Conservation (phyloP, 176 grass and related monocot species). For the Oropetium thomaeum region DNA sequence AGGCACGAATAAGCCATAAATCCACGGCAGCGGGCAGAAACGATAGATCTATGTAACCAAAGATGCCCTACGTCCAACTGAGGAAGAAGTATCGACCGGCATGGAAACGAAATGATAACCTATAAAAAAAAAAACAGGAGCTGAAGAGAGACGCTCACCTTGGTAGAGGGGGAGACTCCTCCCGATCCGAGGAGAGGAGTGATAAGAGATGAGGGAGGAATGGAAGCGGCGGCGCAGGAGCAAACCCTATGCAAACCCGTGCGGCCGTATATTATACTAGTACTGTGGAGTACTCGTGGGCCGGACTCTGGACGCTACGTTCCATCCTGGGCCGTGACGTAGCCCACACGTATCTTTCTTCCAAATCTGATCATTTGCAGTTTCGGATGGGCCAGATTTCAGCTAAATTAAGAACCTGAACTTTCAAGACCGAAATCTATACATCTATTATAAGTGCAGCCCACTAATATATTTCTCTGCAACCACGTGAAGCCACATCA, state of each 20-base stretch:
- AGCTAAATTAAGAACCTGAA: not conserved
- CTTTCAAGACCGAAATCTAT: too few species aligned
- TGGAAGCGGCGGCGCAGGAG: conserved; percentile 12
- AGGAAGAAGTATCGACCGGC: not conserved
- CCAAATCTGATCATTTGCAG: not conserved
- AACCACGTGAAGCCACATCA: too few species aligned
- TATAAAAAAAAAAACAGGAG: not conserved
- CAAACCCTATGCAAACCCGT: conserved; percentile 7
- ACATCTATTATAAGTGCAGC: too few species aligned
- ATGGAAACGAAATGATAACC: not conserved
- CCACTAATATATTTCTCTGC: too few species aligned
- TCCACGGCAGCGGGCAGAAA: not conserved
- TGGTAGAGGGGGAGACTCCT: not conserved
- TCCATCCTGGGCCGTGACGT: not conserved
- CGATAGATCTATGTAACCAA: not conserved
- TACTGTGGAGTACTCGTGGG: not conserved
- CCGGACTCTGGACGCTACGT: not conserved
- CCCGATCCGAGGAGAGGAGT: conserved; percentile 7
- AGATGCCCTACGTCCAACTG: not conserved
- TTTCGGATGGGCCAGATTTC: not conserved
- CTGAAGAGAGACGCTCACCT: not conserved
- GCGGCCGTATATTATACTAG: not conserved
- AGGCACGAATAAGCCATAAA: not conserved
- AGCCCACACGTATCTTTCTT: not conserved
- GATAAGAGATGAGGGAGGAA: not conserved